Base-by-base conservation (phyloP, 768 basidiomycete species). In the Mycena belliarum region DNA sequence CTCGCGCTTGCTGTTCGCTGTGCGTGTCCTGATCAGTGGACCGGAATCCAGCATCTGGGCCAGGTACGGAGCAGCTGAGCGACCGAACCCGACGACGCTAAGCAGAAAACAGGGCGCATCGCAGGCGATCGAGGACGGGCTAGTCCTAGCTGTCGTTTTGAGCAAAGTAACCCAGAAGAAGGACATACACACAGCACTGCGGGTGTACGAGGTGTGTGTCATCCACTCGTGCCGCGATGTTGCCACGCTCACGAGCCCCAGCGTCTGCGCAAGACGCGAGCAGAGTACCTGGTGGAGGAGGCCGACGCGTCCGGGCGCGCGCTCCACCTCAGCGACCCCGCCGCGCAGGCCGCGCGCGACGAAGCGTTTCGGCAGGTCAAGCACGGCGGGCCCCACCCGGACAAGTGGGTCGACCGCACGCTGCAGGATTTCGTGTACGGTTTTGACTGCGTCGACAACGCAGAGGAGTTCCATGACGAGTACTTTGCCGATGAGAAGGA, bases 91-190 rank as follows among this genome's bases (percentile, higher is more conserved):
- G 12, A 32, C 29, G 29, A 6, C 46, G 2, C 32, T 46, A 12
- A 44, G 4, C 1, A 21, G 2, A 26, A 25, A 0, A 55, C 20
- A 75, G 60, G 77, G 76, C 7, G 76, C 76, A 5, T 72, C 77
- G 1, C 73, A 77, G 48, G 76, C 75, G 1, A 69, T 76, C 23
- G 77, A 79, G 52, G 76, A 79, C 55, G 76, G 67, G 2, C 72
- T 72, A 0, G 70, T 73, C 2, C 60, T 78, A 14, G 73, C 70
- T 0, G 65, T 71, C 12, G 63, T 68, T 4, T 61, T 79, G 12
- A 55, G 61, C 20, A 65, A 59, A 28, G 6, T 65, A 21, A 50
- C 28, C 2, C 29, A 24, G 7, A 14, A 21, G 4, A n/a, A 49
- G 1, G 60, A 62, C 26, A 52, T 66, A 15, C 46, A 60, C 42